phyloP scores from a whole-genome alignment of 768 basidiomycete species.

The Leucocoprinus birnbaumii region DNA sequence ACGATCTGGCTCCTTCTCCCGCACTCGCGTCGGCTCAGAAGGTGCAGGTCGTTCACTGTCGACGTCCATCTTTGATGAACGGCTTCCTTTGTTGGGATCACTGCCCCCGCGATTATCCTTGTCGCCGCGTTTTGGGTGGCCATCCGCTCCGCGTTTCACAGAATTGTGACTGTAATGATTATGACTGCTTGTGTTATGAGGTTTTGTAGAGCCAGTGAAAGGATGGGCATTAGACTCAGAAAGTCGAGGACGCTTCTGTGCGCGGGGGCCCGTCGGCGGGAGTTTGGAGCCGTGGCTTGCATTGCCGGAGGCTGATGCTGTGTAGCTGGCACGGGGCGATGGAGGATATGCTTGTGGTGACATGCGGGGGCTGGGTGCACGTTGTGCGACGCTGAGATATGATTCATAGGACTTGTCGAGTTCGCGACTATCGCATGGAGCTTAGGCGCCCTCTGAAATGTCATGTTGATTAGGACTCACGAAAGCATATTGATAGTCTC shows the following conservation, averaged over 20 bases:
- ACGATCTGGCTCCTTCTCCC: constrained; percentile 18
- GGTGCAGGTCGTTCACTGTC: constrained; percentile 54
- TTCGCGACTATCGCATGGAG: constrained; percentile 50
- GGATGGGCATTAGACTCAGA: constrained; percentile 48
- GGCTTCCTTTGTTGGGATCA: constrained; percentile 11
- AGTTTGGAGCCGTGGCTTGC: constrained; percentile 39
- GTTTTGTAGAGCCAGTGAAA: constrained; percentile 14
- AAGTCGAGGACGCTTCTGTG: constrained; percentile 76
- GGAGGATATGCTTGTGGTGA: constrained; percentile 39
- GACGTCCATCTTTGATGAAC: constrained; percentile 45
- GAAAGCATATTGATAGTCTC: constrained; percentile 65
- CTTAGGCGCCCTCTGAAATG: constrained; percentile 15
- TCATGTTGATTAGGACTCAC: constrained; percentile 43
- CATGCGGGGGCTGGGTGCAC: constrained; percentile 16
- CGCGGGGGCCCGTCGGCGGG: constrained; percentile 78
- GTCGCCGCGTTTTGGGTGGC: constrained; percentile 11
- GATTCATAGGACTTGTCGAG: constrained; percentile 74
- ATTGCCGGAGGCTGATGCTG: constrained; percentile 25
- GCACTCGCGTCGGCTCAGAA: constrained; percentile 5
- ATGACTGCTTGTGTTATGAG: constrained; percentile 8
- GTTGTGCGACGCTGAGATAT: constrained; percentile 31
- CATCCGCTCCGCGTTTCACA: constrained; percentile 9
- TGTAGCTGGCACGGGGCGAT: constrained; percentile 46
- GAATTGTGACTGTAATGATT: constrained; percentile 13
- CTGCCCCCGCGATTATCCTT: constrained; percentile 7